phyloP scores from a whole-genome alignment of 2,329 filamentous ascomycete species.

The Trichoderma asperellum region DNA sequence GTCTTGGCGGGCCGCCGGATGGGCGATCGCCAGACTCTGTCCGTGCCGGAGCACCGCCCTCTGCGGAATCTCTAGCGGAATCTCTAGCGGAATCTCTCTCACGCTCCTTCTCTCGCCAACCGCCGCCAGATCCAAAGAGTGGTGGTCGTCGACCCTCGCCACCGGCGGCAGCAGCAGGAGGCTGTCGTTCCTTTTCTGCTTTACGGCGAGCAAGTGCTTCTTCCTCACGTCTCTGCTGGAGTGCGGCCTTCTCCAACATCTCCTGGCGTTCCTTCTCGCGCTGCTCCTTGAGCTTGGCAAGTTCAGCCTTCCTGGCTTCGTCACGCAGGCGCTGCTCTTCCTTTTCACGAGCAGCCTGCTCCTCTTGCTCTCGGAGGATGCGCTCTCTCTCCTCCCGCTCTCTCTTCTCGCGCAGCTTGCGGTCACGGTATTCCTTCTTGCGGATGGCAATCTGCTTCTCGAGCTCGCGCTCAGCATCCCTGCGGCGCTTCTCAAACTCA shows the following conservation, averaged over 20 bases:
- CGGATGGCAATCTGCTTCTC: constrained; percentile 88
- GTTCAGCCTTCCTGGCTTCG: constrained; percentile 74
- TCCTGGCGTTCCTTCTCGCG: constrained; percentile 71
- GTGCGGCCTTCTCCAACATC: constrained; percentile 63
- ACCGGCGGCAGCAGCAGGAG: constrained; percentile 32
- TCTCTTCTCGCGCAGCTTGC: constrained; percentile 77
- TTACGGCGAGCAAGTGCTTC: constrained; percentile 79
- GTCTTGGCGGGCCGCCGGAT: constrained; percentile 61
- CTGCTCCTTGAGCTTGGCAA: constrained; percentile 69
- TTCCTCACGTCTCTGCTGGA: constrained; percentile 82
- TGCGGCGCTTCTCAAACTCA: constrained; percentile 93
- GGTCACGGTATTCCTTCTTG: constrained; percentile 85
- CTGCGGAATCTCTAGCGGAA: constrained; percentile 38
- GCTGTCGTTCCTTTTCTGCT: constrained; percentile 62
- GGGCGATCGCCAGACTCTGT: constrained; percentile 52
- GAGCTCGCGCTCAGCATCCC: constrained; percentile 87
- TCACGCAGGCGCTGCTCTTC: constrained; percentile 81
- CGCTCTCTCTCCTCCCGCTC: constrained; percentile 86
- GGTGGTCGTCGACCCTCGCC: constrained; percentile 39
- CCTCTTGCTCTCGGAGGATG: constrained; percentile 79
- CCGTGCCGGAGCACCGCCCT: constrained; percentile 37
- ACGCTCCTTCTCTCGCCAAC: constrained; percentile 50
- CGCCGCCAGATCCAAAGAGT: constrained; percentile 45
- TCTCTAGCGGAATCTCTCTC: constrained; percentile 28
- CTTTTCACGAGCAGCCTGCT: constrained; percentile 78